These are phyloP conservation scores for Coniochaeta prunicola DNA, from an alignment of 2,329 filamentous ascomycete genomes.

Conservation along the genomic window DNA sequence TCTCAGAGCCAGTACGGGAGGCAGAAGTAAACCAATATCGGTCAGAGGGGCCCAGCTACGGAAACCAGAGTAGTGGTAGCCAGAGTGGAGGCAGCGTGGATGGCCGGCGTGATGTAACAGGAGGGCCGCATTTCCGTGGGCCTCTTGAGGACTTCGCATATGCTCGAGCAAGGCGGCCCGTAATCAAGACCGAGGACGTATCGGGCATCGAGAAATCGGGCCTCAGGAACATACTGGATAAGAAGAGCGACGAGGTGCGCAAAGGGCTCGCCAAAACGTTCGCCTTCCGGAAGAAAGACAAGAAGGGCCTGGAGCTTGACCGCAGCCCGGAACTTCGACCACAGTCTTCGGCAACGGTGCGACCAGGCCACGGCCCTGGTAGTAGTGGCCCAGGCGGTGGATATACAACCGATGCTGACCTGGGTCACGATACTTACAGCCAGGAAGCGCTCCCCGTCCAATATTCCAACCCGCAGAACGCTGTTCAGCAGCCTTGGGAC, in stretches of 20 bases:
- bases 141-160: slow-evolving; percentile 36
- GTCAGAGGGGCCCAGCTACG: slow-evolving; percentile 15
- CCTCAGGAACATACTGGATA: slow-evolving; percentile 43
- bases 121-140: slow-evolving; percentile 15
- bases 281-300: slow-evolving; percentile 41
- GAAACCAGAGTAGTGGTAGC: slow-evolving; percentile 23
- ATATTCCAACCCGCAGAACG: slow-evolving; percentile 1
- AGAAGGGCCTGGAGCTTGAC: slow-evolving; percentile 14
- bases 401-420: slow-evolving; percentile 14
- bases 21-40: slow-evolving; percentile 19
- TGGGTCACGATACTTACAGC: slow-evolving; percentile 9
- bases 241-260: slow-evolving; percentile 47
- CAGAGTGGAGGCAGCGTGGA: slow-evolving; percentile 30
- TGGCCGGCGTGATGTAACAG: slow-evolving; percentile 21
- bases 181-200: slow-evolving; percentile 40
- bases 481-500: slow-evolving; percentile 16
- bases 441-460: neutral
- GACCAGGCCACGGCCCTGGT: slow-evolving; percentile 14
- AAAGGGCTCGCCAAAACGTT: slow-evolving; percentile 47
- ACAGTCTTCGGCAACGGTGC: slow-evolving; percentile 29
- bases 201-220: slow-evolving; percentile 49
- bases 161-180: slow-evolving; percentile 32
- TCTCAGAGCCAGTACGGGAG: slow-evolving; percentile 31
- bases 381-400: slow-evolving; percentile 3
- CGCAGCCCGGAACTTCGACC: slow-evolving; percentile 20